A percentile compares a stretch with the other conserved stretches of the same genome.
Conservation (phyloP, 768 basidiomycete genomes). For the Russula olivacea region DNA sequence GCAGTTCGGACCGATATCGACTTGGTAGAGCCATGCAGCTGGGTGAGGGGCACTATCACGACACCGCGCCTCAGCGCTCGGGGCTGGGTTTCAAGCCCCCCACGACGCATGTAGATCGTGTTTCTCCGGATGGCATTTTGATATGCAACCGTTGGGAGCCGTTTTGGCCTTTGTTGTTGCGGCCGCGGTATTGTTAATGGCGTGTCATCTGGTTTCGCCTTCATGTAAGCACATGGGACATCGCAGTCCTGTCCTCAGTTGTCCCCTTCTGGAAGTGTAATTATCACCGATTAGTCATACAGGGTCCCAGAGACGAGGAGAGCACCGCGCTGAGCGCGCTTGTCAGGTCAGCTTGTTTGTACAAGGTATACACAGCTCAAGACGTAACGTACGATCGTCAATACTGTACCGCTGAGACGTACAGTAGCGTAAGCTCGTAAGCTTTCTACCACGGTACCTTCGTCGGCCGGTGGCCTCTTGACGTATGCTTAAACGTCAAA, state of each 20-base stretch:
- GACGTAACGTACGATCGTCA: neutral
- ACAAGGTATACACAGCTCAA: no score
- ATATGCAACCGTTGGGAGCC: neutral
- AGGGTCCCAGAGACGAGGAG: neutral
- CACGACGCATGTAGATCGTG: neutral
- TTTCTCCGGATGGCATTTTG: neutral
- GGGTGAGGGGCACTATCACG: no score
- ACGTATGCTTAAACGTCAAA: neutral
- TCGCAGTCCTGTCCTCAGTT: neutral
- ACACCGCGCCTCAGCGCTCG: neutral
- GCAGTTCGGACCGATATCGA: neutral
- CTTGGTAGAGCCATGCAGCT: neutral
- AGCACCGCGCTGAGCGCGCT: neutral
- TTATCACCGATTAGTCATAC: neutral
- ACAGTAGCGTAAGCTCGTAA: neutral
- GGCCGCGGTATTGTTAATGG: neutral
- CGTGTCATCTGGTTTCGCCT: neutral
- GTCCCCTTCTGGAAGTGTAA: neutral
- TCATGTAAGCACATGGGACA: constrained; percentile 4
- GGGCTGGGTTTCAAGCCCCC: neutral
- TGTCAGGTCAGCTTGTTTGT: neutral
- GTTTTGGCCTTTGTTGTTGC: neutral
- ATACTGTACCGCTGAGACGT: neutral
- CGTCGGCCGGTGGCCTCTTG: neutral
- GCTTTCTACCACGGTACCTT: neutral